Conservation (phyloP, 176 grass and related monocot species). For the Oryza glumipatula region DNA sequence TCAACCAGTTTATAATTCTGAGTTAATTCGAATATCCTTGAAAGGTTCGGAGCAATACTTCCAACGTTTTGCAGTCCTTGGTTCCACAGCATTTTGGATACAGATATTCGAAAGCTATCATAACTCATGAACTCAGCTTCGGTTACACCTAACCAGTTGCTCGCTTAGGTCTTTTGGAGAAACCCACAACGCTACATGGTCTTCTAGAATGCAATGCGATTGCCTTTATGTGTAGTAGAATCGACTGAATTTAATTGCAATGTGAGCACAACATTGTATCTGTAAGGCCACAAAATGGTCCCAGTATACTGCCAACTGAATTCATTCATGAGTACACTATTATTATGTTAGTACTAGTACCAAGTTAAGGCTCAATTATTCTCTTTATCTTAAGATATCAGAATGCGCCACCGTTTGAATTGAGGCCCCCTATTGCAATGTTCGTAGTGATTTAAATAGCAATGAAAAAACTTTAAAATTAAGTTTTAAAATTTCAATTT, state of each 20-base stretch:
- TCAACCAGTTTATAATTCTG: background rate
- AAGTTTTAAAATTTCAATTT: no score
- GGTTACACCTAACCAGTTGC: background rate
- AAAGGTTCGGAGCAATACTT: background rate
- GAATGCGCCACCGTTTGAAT: background rate
- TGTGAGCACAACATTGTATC: background rate
- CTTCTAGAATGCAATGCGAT: background rate
- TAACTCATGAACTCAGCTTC: background rate
- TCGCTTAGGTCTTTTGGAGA: background rate
- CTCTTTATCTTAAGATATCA: background rate
- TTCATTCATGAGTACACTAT: background rate
- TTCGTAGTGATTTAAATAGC: no score
- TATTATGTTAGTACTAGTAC: background rate
- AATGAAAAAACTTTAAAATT: no score
- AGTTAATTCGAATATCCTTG: background rate
- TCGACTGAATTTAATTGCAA: background rate
- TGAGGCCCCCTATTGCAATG: background rate
- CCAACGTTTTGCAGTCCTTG: constrained; percentile 6
- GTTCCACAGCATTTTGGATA: background rate
- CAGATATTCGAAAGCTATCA: background rate
- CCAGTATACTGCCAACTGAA: background rate
- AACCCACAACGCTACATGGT: background rate
- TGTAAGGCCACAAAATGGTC: background rate
- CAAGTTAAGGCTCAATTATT: background rate
- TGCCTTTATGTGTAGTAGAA: background rate